These are phyloP conservation scores for Colletotrichum sublineola DNA, from an alignment of 2,329 filamentous ascomycete species.

Conservation along the genomic window DNA sequence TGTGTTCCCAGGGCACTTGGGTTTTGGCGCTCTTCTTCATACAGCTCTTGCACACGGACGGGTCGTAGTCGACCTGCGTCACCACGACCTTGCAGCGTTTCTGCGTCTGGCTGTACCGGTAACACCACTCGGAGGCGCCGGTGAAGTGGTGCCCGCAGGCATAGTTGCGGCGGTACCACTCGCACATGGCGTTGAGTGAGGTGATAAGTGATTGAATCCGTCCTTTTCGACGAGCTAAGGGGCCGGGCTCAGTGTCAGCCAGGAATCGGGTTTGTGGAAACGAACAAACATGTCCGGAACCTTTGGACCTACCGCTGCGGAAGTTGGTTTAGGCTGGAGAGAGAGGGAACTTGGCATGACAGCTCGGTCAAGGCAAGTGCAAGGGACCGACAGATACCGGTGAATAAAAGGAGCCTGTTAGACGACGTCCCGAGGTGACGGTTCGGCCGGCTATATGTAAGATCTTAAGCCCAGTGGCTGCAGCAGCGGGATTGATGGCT, in stretches of 20 bases:
- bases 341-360: constrained; percentile 34
- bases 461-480: constrained; percentile 35
- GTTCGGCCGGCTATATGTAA: constrained; percentile 42
- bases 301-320: constrained; percentile 22
- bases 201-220: neutral
- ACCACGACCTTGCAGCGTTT: constrained; percentile 41
- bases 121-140: constrained; percentile 42
- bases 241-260: neutral
- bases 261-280: neutral
- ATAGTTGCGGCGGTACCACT: constrained; percentile 44
- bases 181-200: constrained; percentile 31
- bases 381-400: constrained; percentile 38
- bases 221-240: neutral
- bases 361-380: constrained; percentile 37
- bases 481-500: constrained; percentile 22
- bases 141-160: constrained; percentile 43
- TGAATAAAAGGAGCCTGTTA: constrained; percentile 36
- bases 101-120: constrained; percentile 41
- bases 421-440: constrained; percentile 36
- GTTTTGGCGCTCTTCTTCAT: constrained; percentile 28
- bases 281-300: neutral
- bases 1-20: constrained; percentile 36
- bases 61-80: constrained; percentile 38
- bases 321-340: constrained; percentile 29
- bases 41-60: constrained; percentile 33